Evolutionary conservation across 768 basidiomycete genomes (phyloP).

Genomic region (Cantharellus anzutake): DNA sequence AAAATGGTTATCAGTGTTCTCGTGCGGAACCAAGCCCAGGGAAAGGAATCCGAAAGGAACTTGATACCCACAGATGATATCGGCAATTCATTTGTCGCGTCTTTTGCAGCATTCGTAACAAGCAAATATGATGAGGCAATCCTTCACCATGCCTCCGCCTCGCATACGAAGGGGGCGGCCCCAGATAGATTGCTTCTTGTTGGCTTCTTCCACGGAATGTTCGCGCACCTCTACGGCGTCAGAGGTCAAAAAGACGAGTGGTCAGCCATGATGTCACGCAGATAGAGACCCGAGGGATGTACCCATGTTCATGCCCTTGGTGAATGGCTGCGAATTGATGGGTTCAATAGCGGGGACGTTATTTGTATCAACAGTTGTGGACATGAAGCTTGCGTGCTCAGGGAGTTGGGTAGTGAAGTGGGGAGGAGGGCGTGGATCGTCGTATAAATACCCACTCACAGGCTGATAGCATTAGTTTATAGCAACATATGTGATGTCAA

Average conservation of each 20-base stretch:
- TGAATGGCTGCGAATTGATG: conserved; percentile 5
- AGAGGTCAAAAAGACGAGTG: background rate
- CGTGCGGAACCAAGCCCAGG: background rate
- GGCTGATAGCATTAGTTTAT: too few relatives aligned
- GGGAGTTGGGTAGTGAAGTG: too few relatives aligned
- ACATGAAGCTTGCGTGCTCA: background rate
- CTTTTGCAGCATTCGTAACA: conserved; percentile 8
- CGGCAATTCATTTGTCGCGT: conserved; percentile 6
- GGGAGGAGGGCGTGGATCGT: too few relatives aligned
- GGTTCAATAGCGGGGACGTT: background rate
- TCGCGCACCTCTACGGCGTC: conserved; percentile 1
- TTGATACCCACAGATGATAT: conserved; percentile 7
- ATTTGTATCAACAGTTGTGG: background rate
- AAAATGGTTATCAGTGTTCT: too few relatives aligned
- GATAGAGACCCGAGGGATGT: background rate
- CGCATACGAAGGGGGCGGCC: conserved; percentile 1
- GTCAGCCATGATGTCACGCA: background rate
- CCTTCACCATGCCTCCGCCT: conserved; percentile 4
- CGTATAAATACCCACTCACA: too few relatives aligned
- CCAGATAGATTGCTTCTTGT: background rate
- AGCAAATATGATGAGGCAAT: conserved; percentile 1
- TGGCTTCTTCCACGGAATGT: background rate
- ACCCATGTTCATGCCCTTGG: conserved; percentile 3
- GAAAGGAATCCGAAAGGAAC: background rate
- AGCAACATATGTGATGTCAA: too few relatives aligned